Base-by-base conservation (phyloP, 371 early-diverging fungal species). In the Actinomucor elegans region DNA sequence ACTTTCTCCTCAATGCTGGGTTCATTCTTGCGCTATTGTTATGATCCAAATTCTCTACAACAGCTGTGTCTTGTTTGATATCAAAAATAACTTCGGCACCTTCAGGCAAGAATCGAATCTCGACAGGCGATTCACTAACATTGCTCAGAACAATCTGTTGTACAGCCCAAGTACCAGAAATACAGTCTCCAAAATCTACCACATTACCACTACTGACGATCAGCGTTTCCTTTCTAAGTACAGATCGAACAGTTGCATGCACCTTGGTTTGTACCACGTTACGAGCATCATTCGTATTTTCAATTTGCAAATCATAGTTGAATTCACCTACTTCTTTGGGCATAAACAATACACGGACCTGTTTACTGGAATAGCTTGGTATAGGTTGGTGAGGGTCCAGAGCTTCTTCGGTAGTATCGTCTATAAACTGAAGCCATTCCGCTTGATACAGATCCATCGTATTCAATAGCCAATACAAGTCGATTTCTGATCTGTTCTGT, bases 131-230 rank as follows among this genome's bases (percentile, higher is more conserved):
- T 26, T 94, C 93, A 28, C 91, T 81, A 11, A 94, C 79, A 67
- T 97, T 98, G 35, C 85, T 89, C 40, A 98, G 69, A 1, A 87
- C 79, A 8, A 98, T 72, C 29, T 86, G 83, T 44, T 88, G 86
- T 44, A 84, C 82, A 21, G 86, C 83, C 92, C 93, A 92, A 21
- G 71, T 62, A 21, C 97, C 97, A 27, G 93, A 89, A 49, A 85
- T 84, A 61, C 95, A 94, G 55, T 95, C 94, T 23, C 96, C 97
- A 79, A 98, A 98, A 68, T 98, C 96, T 9, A 98, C 52, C 4
- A 85, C 73, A 35, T 77, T 84, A 1, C 89, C 92, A 52, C 85
- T 86, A 48, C 86, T 87, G 31, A 97, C 81, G 0, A 87, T 74
- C 29, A 91, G 61, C 0, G 87, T 79, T 52, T 93, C 94, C 46